Evolutionary conservation across 768 basidiomycete species (phyloP).

Genomic region (Pleurotus eryngii): DNA sequence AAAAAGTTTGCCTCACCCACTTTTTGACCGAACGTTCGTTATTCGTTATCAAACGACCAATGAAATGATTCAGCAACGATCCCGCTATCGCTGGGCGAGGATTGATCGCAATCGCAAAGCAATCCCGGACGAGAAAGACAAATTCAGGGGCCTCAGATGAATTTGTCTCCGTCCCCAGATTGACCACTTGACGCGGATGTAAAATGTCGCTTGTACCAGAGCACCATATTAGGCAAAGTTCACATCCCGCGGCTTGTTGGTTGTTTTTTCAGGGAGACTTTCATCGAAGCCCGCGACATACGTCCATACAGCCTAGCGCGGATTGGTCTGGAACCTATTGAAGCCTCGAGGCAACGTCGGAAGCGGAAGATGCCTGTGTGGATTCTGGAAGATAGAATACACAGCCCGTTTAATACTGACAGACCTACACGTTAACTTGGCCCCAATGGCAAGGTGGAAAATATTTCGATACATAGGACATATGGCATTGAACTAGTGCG

Average conservation of each 20-base stretch:
- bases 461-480: no score
- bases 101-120: no score
- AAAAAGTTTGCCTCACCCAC: background rate
- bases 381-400: background rate
- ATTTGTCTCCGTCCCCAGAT: background rate
- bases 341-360: conserved; percentile 3
- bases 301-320: background rate
- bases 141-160: background rate
- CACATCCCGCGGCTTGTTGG: background rate
- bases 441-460: background rate
- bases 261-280: background rate
- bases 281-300: background rate
- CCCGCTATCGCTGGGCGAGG: no score
- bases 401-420: background rate
- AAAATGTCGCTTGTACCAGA: background rate
- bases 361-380: background rate
- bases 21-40: background rate
- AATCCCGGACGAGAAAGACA: background rate
- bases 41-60: no score
- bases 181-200: background rate
- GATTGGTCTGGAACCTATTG: background rate
- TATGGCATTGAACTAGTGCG: no score
- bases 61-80: no score
- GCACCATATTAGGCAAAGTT: background rate
- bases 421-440: background rate